Evolutionary conservation across 305 asterid genomes (phyloP).

Genomic region (Fraxinus ornus): DNA sequence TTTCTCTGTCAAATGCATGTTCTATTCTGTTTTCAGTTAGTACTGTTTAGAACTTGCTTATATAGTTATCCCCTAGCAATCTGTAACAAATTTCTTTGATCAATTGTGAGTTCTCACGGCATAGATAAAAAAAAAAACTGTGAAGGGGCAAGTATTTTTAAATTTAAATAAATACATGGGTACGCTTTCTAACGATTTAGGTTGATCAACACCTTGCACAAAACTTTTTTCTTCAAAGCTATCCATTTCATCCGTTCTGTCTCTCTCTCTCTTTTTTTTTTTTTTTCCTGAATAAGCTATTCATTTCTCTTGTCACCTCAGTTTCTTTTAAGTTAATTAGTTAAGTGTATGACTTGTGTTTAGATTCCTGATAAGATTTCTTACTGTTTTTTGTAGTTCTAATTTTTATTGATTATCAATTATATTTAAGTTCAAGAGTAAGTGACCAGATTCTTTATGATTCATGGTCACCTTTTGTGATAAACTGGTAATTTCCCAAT

Average conservation of each 20-base stretch:
- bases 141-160: not conserved
- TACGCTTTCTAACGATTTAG: not conserved
- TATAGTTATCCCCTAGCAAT: not conserved
- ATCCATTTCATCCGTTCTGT: not conserved
- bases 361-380: not conserved
- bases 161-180: not conserved
- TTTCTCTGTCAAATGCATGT: constrained; percentile 10
- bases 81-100: not conserved
- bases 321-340: not conserved
- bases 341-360: not conserved
- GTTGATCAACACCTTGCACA: not conserved
- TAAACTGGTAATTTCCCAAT: not conserved
- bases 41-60: constrained; percentile 7
- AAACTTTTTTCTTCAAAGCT: not conserved
- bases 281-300: not conserved
- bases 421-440: not conserved
- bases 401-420: not conserved
- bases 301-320: not conserved
- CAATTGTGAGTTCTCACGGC: not conserved
- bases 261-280: not conserved
- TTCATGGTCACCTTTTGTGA: not conserved
- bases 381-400: not conserved
- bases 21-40: not conserved
- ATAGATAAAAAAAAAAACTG: not conserved
- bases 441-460: not conserved